Evolutionary conservation across 345 rosid genomes (phyloP), one percentile per base, ranked within the genome.

Genomic region (Citrus reticulata): DNA sequence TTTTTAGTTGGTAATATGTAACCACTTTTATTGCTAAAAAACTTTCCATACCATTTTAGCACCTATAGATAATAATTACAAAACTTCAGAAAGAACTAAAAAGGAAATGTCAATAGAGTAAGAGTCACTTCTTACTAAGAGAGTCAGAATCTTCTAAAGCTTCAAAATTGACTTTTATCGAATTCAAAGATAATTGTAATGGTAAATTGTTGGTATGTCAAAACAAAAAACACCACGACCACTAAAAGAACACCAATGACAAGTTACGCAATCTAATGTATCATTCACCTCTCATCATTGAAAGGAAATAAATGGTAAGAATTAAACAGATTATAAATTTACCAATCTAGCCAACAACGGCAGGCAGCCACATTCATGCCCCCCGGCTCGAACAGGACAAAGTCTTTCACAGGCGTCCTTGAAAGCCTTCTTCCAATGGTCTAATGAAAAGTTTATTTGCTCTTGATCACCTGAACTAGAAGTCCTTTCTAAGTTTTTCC

Each of bases 351-450:
- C 84, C 77, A 89, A 89, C 83, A 87, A 70, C 1, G 88, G 82
- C 78, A 93, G 85, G 90, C 99, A 95, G 68, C 97, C 99, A 84
- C 99, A 96, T 72, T 91, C 92, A 76, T 93, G 97, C 10, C 97
- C 97, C 19, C 86, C 92, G 77, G 95, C 98, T 85, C 97, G 89
- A 78, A 96, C 87, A 68, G 99, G 99, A 85, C 99, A 96, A 76
- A 96, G 89, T 81, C 97, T 92, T 86, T 92, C 91, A 76, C 91
- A 91, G 59, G 98, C 98, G 75, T 92, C 98, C 85, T 85, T 87
- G 89, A 96, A 92, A 62, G 97, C 99, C 75, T 82, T 83, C 91
- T 94, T 93, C 99, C 98, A 96, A 30, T 88, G 94, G 72, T 88
- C 94, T 75, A 91, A 73, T 59, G 98, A 90, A 74, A 92, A 86